These are phyloP conservation scores for Xylaria sp. DNA, from an alignment of 2,329 filamentous ascomycete species.

Conservation along the genomic window DNA sequence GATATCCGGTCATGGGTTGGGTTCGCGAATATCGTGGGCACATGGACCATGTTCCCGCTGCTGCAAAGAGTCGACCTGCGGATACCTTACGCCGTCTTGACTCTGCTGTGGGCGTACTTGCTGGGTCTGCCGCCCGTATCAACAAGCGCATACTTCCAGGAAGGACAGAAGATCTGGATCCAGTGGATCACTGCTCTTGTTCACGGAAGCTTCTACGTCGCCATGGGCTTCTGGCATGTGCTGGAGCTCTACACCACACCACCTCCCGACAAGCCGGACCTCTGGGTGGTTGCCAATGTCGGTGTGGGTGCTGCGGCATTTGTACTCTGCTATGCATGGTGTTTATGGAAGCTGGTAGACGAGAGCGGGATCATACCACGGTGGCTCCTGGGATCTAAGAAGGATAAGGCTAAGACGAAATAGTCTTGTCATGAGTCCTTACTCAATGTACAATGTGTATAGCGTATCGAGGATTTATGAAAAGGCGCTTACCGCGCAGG, in stretches of 20 bases:
- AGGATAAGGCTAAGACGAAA: constrained; percentile 32
- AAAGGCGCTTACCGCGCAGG: too few relatives aligned
- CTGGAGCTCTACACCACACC: constrained; percentile 69
- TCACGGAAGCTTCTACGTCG: constrained; percentile 75
- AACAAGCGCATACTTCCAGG: constrained; percentile 66
- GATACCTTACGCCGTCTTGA: constrained; percentile 83
- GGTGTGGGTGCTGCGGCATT: constrained; percentile 85
- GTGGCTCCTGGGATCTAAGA: constrained; percentile 24
- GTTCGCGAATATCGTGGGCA: constrained; percentile 88
- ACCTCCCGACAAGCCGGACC: constrained; percentile 79
- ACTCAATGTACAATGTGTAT: too few relatives aligned
- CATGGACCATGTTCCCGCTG: constrained; percentile 93
- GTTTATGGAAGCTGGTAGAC: constrained; percentile 67
- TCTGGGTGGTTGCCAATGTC: constrained; percentile 93
- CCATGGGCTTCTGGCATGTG: constrained; percentile 82
- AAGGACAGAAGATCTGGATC: constrained; percentile 48
- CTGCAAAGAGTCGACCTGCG: constrained; percentile 81
- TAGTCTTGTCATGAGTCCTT: constrained; percentile 13
- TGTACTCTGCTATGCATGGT: constrained; percentile 88
- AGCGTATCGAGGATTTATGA: too few relatives aligned
- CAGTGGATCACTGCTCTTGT: constrained; percentile 66
- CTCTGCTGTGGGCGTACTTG: constrained; percentile 87
- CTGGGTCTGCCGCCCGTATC: constrained; percentile 83
- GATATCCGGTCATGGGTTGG: constrained; percentile 86
- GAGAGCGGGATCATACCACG: constrained; percentile 58